phyloP scores from a whole-genome alignment of 2,329 filamentous ascomycete species.

The Raffaelea deltoideospora region DNA sequence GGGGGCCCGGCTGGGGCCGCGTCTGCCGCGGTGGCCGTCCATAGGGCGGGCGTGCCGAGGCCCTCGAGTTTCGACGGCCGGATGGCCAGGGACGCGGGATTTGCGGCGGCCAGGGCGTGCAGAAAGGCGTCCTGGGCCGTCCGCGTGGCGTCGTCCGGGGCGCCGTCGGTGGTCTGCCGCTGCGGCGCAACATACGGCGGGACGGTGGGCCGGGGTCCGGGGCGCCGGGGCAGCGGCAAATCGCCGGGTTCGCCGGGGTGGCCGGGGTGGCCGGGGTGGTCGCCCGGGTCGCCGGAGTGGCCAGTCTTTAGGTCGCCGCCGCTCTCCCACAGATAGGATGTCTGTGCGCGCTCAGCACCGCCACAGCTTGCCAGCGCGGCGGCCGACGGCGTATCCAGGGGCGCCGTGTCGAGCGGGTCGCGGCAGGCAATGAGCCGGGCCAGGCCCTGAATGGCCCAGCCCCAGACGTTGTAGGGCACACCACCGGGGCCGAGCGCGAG shows the following conservation, averaged over 20 bases:
- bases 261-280: neutral
- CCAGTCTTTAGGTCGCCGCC: no score
- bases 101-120: constrained; percentile 9
- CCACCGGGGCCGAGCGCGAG: constrained; percentile 28
- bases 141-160: constrained; percentile 3
- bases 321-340: no score
- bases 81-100: constrained; percentile 13
- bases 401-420: constrained; percentile 17
- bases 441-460: constrained; percentile 22
- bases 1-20: neutral
- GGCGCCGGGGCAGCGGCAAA: constrained; percentile 8
- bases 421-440: constrained; percentile 16
- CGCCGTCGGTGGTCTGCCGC: constrained; percentile 18
- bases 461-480: constrained; percentile 23
- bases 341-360: neutral
- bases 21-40: constrained; percentile 1
- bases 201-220: constrained; percentile 16
- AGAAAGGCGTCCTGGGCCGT: constrained; percentile 15
- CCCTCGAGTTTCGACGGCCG: constrained; percentile 18
- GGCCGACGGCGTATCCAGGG: constrained; percentile 11
- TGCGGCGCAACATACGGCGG: constrained; percentile 22
- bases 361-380: constrained; percentile 12
- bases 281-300: neutral
- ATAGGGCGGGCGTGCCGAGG: constrained; percentile 16
- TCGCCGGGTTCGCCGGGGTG: neutral